Evolutionary conservation across 768 basidiomycete species (phyloP).

Genomic region (Lactarius hatsudake): DNA sequence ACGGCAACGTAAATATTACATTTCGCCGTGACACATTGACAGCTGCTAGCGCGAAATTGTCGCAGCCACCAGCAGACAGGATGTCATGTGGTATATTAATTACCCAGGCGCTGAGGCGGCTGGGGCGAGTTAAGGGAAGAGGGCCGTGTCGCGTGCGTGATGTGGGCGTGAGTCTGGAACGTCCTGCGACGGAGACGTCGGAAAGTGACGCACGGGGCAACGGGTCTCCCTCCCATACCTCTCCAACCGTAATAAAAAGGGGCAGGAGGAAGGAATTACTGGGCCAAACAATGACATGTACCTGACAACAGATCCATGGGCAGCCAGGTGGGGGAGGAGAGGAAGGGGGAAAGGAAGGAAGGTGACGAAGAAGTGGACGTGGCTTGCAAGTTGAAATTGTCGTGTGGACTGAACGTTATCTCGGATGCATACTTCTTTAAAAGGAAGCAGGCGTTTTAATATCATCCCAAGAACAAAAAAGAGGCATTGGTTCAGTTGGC

Average conservation of each 20-base stretch:
- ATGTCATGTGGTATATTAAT: background rate
- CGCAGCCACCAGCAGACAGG: background rate
- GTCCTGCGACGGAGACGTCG: background rate
- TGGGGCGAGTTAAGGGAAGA: background rate
- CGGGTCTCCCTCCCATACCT: background rate
- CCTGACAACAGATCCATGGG: background rate
- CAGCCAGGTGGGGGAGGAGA: background rate
- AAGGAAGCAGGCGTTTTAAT: constrained; percentile 2
- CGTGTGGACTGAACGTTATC: constrained; percentile 3
- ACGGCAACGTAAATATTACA: constrained; percentile 14
- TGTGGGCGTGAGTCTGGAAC: background rate
- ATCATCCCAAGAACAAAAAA: constrained; percentile 4
- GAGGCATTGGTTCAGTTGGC: background rate
- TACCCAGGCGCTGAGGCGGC: background rate
- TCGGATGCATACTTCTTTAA: background rate
- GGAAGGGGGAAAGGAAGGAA: background rate
- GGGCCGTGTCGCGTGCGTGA: background rate
- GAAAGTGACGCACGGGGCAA: background rate
- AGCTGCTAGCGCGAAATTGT: background rate
- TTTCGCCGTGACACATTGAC: background rate
- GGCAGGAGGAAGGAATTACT: background rate
- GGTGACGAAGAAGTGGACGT: background rate
- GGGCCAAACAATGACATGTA: background rate
- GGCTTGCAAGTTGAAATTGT: background rate
- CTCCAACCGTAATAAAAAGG: background rate